Percentiles rank a stretch among this genome's conserved stretches.
These are phyloP conservation scores for Cucurbita argyrosperma DNA, from an alignment of 306 rosid species.

Conservation along the genomic window DNA sequence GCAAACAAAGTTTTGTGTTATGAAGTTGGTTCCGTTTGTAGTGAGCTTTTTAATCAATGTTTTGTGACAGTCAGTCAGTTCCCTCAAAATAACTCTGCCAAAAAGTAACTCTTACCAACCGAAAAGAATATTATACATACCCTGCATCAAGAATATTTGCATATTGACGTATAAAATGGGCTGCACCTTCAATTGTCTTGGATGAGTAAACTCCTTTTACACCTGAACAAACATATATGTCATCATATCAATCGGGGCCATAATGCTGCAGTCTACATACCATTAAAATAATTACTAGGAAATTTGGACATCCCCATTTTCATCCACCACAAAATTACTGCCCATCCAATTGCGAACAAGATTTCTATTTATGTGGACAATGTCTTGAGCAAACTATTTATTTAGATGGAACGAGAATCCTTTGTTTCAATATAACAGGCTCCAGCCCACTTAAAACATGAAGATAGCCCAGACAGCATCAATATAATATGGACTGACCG, in stretches of 20 bases:
- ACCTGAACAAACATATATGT: constrained; percentile 25
- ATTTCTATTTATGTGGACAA: neutral
- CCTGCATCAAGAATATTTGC: constrained; percentile 34
- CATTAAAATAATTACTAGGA: neutral
- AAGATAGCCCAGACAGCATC: constrained; percentile 3
- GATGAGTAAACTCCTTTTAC: constrained; percentile 69
- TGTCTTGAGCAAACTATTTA: neutral
- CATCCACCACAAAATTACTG: neutral
- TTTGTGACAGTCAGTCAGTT: neutral
- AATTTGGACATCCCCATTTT: neutral
- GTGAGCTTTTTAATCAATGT: neutral
- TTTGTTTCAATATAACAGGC: constrained; percentile 2
- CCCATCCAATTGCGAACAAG: neutral
- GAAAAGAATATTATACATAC: constrained; percentile 24
- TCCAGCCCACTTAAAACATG: constrained; percentile 8
- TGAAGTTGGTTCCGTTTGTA: neutral
- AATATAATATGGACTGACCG: constrained; percentile 24
- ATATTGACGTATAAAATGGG: constrained; percentile 38
- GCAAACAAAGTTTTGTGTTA: neutral
- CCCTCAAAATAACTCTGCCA: neutral
- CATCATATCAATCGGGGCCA: neutral
- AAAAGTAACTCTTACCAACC: neutral
- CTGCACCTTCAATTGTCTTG: constrained; percentile 58
- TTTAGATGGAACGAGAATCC: neutral
- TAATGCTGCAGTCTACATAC: neutral